A percentile compares a stretch with the other conserved stretches of the same genome.
These are phyloP conservation scores for Apiotrichum montevideense DNA, from an alignment of 1,284 basidiomycete species.

Conservation along the genomic window DNA sequence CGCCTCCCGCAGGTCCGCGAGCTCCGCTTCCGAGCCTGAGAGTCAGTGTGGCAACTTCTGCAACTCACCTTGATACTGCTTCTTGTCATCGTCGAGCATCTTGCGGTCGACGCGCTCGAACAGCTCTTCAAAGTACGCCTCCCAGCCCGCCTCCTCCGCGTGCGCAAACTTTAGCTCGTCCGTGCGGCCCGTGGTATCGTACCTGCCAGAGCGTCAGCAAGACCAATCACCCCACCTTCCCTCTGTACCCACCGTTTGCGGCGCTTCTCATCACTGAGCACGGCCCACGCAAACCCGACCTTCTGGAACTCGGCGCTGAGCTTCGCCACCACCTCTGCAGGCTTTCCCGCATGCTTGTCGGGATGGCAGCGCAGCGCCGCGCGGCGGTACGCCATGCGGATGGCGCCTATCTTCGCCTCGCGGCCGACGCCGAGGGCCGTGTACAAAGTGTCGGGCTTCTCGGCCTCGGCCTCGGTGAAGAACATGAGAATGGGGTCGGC, in stretches of 20 bases:
- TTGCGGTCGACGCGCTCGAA: conserved; percentile 78
- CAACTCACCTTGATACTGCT: conserved; percentile 76
- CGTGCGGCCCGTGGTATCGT: conserved; percentile 76
- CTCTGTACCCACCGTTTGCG: conserved; percentile 50
- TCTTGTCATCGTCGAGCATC: conserved; percentile 82
- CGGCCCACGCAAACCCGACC: conserved; percentile 82
- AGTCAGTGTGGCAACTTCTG: conserved; percentile 52
- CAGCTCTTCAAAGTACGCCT: conserved; percentile 81
- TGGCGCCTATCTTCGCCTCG: conserved; percentile 57
- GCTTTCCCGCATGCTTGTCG: conserved; percentile 70
- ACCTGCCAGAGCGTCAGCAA: conserved; percentile 38
- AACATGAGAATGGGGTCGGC: conserved; percentile 69
- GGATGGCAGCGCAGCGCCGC: conserved; percentile 78
- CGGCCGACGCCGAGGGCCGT: conserved; percentile 57
- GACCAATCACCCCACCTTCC: too few species aligned
- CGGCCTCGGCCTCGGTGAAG: conserved; percentile 60
- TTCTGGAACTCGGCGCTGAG: conserved; percentile 74
- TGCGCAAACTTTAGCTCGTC: conserved; percentile 63
- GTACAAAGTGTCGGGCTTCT: conserved; percentile 54
- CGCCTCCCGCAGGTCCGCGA: conserved; percentile 65
- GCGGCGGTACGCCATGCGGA: conserved; percentile 77
- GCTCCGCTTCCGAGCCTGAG: conserved; percentile 74
- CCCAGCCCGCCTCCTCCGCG: conserved; percentile 81
- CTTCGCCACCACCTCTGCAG: conserved; percentile 56
- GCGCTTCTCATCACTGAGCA: conserved; percentile 70